These are phyloP conservation scores for Allium cepa DNA, from an alignment of 106 monocot species.

Conservation along the genomic window DNA sequence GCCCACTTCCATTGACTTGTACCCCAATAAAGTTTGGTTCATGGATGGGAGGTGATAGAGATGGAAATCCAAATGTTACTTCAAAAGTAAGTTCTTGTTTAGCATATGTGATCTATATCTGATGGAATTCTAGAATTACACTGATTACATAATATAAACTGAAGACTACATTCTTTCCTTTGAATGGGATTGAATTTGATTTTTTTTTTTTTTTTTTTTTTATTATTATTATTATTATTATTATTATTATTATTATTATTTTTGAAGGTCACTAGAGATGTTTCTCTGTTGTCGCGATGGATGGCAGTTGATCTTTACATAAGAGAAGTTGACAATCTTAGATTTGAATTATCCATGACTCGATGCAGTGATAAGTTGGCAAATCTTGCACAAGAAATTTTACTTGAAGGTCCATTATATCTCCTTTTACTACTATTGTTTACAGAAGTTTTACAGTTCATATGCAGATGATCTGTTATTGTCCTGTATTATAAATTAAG, in stretches of 20 bases:
- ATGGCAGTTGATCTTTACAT: constrained; percentile 92
- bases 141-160: background rate
- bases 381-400: constrained; percentile 61
- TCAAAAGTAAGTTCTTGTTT: constrained; percentile 42
- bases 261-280: constrained; percentile 80
- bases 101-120: background rate
- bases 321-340: constrained; percentile 80
- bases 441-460: no score
- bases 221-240: background rate
- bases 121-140: no score
- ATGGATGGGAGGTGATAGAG: constrained; percentile 97
- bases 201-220: background rate
- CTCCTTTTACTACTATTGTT: background rate
- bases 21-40: constrained; percentile 95
- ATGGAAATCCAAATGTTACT: constrained; percentile 92
- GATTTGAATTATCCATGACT: constrained; percentile 89
- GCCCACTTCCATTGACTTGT: constrained; percentile 72
- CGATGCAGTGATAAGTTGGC: constrained; percentile 68
- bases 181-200: background rate
- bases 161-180: background rate
- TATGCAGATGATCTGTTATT: no score
- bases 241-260: background rate
- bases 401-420: constrained; percentile 47
- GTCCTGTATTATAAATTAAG: no score
- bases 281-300: constrained; percentile 83